phyloP scores from a whole-genome alignment of 1,139 yeast species.

The Sugiyamaella castrensis region DNA sequence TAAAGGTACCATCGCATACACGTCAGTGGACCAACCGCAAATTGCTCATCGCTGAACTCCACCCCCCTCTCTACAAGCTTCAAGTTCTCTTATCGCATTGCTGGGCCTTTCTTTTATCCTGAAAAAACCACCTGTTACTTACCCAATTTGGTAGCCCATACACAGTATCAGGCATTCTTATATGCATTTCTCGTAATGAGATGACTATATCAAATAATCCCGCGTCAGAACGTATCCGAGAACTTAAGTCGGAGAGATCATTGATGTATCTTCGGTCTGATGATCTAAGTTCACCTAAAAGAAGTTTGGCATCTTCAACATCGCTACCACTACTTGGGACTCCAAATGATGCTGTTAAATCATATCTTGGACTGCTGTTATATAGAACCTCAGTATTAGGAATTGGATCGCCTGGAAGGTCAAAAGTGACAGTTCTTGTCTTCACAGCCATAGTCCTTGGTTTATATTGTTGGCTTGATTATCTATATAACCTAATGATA shows the following conservation, averaged over 20 bases:
- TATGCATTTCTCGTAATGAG: constrained; percentile 10
- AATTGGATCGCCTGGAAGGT: constrained; percentile 16
- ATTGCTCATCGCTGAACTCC: neutral
- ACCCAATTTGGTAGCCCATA: constrained; percentile 13
- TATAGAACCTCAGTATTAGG: constrained; percentile 8
- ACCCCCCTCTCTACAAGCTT: no score
- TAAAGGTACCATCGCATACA: no score
- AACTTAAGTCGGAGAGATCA: constrained; percentile 15
- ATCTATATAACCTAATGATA: neutral
- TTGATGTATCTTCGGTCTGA: constrained; percentile 14
- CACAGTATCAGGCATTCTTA: constrained; percentile 14
- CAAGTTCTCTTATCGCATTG: no score
- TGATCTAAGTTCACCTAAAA: constrained; percentile 11
- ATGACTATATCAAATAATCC: constrained; percentile 6
- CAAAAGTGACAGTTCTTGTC: constrained; percentile 15
- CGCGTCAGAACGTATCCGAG: constrained; percentile 8
- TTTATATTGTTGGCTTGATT: neutral
- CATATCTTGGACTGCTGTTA: neutral
- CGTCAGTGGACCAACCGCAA: no score
- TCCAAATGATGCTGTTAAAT: neutral
- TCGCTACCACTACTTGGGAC: neutral
- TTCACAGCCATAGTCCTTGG: constrained; percentile 1
- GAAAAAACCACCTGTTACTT: neutral
- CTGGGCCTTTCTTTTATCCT: no score
- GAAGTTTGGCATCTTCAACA: constrained; percentile 10